phyloP scores from a whole-genome alignment of 228 moss, liverwort and hornwort species.

The Sphagnum fallax region DNA sequence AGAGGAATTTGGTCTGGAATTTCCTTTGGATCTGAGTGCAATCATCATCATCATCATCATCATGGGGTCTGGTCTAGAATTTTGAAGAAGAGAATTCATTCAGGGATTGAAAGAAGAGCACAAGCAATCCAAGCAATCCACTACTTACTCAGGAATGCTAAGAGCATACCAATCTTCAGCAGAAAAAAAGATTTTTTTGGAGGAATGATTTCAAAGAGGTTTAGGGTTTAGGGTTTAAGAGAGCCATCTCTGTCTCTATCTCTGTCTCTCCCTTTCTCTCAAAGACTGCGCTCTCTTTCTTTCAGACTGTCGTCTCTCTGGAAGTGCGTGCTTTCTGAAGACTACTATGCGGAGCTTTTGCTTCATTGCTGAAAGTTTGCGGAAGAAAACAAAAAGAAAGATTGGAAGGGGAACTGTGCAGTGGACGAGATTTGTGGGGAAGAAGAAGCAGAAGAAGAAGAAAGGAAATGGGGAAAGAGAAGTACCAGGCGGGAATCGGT shows the following conservation, averaged over 20 bases:
- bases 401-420: not conserved
- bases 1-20: not conserved
- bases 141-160: no score
- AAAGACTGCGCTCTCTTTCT: not conserved
- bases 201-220: no score
- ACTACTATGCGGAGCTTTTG: not conserved
- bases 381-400: not conserved
- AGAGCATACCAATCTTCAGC: no score
- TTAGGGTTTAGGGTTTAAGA: no score
- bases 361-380: not conserved
- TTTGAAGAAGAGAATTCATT: not conserved
- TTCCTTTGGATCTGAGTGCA: no score
- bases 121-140: no score
- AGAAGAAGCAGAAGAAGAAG: not conserved
- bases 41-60: not conserved
- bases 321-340: not conserved
- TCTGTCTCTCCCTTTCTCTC: no score
- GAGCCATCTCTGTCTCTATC: no score
- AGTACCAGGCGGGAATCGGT: slow-evolving; percentile 47
- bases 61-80: not conserved
- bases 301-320: not conserved
- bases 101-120: not conserved
- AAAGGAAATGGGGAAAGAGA: not conserved
- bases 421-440: not conserved
- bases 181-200: no score